Percentiles rank a stretch among this genome's conserved stretches.
phyloP scores from a whole-genome alignment of 805 yeast genomes.

The Zygotorulaspora danielsina region DNA sequence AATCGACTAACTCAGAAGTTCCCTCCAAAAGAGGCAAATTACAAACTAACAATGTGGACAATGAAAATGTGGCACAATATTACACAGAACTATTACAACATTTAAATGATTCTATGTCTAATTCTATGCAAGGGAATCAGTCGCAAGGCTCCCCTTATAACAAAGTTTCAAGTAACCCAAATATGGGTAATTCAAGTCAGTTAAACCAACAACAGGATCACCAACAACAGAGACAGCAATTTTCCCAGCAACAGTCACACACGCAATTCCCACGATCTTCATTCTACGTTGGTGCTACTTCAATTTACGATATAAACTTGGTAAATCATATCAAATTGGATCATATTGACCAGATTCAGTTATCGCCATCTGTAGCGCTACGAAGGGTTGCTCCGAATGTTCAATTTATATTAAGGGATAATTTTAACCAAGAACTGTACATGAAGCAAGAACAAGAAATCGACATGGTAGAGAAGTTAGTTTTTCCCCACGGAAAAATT shows the following conservation, averaged over 20 bases:
- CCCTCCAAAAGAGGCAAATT: slow-evolving; percentile 21
- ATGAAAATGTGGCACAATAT: slow-evolving; percentile 17
- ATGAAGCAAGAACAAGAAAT: slow-evolving; percentile 69
- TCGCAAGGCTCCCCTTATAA: slow-evolving; percentile 3
- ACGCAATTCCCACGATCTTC: slow-evolving; percentile 86
- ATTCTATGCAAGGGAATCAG: neutral
- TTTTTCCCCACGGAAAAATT: slow-evolving; percentile 89
- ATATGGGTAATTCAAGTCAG: slow-evolving; percentile 5
- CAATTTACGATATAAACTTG: slow-evolving; percentile 70
- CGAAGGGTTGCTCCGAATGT: slow-evolving; percentile 75
- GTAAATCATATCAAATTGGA: slow-evolving; percentile 60
- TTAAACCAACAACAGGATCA: slow-evolving; percentile 5
- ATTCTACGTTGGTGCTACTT: slow-evolving; percentile 83
- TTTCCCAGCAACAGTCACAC: slow-evolving; percentile 8
- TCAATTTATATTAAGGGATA: slow-evolving; percentile 77
- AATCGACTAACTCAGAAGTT: slow-evolving; percentile 22
- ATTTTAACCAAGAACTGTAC: slow-evolving; percentile 65
- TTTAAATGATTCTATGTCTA: slow-evolving; percentile 16
- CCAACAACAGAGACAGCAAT: slow-evolving; percentile 2
- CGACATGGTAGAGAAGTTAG: slow-evolving; percentile 76
- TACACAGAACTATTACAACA: slow-evolving; percentile 28
- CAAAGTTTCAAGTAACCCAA: slow-evolving; percentile 5
- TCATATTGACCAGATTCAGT: slow-evolving; percentile 75
- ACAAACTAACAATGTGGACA: slow-evolving; percentile 8
- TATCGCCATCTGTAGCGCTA: slow-evolving; percentile 60